Evolutionary conservation across 176 grass and related monocot genomes (phyloP).

Genomic region (Typha latifolia): DNA sequence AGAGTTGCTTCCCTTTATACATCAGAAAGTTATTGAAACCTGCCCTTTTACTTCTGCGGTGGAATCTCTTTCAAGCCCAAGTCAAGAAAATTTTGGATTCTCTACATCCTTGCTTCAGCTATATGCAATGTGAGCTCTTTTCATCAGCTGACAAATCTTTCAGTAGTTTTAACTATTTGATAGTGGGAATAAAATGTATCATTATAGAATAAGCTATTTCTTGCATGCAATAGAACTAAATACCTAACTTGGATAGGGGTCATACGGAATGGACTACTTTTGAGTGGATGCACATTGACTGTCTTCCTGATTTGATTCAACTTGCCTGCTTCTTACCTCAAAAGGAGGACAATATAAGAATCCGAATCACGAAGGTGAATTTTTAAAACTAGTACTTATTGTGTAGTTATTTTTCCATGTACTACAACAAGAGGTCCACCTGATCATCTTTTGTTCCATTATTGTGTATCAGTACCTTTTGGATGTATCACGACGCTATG

Average conservation of each 20-base stretch:
- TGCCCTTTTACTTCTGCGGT: conserved; percentile 45
- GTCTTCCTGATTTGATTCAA: conserved; percentile 84
- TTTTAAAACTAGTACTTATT: not conserved
- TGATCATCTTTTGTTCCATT: not conserved
- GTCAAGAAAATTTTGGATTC: conserved; percentile 44
- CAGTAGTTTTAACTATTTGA: not conserved
- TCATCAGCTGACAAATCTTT: conserved; percentile 6
- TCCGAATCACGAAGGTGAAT: conserved; percentile 66
- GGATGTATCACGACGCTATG: conserved; percentile 65
- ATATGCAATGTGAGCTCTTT: conserved; percentile 62
- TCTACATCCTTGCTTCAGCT: conserved; percentile 57
- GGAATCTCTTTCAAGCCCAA: conserved; percentile 25
- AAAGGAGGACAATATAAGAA: conserved; percentile 84
- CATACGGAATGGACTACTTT: conserved; percentile 72
- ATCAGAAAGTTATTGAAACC: conserved; percentile 67
- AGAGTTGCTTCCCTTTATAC: conserved; percentile 71
- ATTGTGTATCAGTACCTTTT: conserved; percentile 55
- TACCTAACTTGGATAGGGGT: conserved; percentile 38
- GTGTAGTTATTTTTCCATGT: not conserved
- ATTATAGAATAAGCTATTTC: conserved; percentile 3
- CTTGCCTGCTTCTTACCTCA: conserved; percentile 73
- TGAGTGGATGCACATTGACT: conserved; percentile 97
- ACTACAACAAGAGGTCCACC: not conserved
- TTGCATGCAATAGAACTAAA: conserved; percentile 11
- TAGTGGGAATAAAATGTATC: not conserved